Base-by-base conservation (phyloP, 192 early-diverging fungal species). In the Backusella westeae region DNA sequence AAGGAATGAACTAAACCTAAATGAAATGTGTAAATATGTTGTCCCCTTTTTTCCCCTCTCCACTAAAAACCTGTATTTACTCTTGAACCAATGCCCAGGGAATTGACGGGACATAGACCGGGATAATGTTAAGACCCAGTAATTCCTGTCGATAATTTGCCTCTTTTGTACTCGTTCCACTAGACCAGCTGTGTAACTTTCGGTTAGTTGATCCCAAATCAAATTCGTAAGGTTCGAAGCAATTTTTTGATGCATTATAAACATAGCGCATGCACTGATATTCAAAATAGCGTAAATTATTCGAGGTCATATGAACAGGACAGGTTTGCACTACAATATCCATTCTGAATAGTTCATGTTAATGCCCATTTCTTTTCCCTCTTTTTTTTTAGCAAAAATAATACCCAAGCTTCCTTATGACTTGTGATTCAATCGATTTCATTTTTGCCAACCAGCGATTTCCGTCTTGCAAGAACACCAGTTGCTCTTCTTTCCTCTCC, bases 251-350 rank as follows among this genome's bases (percentile, higher is more conserved):
- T 12, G 82, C 70, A 67, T 89, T 85, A 66, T 87, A 89, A 26
- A 94, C 89, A 74, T 95, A 95, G 32, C 93, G 89, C 34, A 93
- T 89, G 82, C 91, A 94, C 75, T 92, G 90, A 74, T 89, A 90
- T 82, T 94, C 93, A 75, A 95, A 89, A 73, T 86, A 95, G 17
- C 83, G 80, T 2, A 78, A 72, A n/a, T 78, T 77, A 14, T 77
- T 79, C 9, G 74, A 49, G 6, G 86, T 85, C 4, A 74, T 66
- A 69, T 84, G 66, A 21, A 91, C 75, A 10, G 76, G 69, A 39
- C 82, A 81, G 0, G 87, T 81, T 32, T 78, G 77, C 35, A 84
- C 81, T 17, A 85, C 38, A 39, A 84, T 86, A 69, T 87, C 76
- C 38, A 73, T 56, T n/a, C 77, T 82, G 65, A 34, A 67, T 34